Base-by-base conservation (phyloP, 202 grass and related monocot genomes). In the Miscanthus sacchariflorus region DNA sequence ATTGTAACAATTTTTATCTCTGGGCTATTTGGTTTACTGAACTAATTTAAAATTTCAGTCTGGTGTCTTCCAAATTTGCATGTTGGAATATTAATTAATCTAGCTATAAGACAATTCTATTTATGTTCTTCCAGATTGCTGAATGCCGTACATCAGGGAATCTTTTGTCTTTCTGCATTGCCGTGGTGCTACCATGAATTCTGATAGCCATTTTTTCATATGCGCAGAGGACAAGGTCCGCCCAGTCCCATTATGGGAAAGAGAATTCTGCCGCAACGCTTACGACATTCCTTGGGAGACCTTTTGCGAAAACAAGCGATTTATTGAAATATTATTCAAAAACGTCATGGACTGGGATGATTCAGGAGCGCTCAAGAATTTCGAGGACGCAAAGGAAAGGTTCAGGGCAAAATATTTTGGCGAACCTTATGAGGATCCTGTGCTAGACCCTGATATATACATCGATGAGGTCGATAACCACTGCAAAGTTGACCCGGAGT, bases 291-390 rank as follows among this genome's bases (percentile, higher is more conserved):
- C 89, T 48, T 98, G 95, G 95, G 39, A 88, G 40, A 91, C 76
- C 30, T 88, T 98, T 52, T 88, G 72, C 17, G 68, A 98, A 17
- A 93, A 86, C 68, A 92, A 98, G 76, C 78, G 81, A 70, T 92
- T 82, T 86, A 87, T 77, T 68, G 19, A n/a, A 59, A 49, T 49
- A 52, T 43, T 91, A 19, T 91, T 24, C 21, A 85, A 87, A 36
- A 88, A 85, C 56, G 59, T 98, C 33, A 78, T 82, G 46, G 79
- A 90, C 56, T 95, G 93, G 93, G 89, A 95, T 63, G 95, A 93
- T 36, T 90, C 89, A 38, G 87, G 40, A 17, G 87, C 93, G 9
- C 81, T 91, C 45, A 82, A 93, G 85, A 92, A 89, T 80, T 97
- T 95, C 75, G 54, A 84, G 68, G 78, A 83, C 5, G 79, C 76